Evolutionary conservation across 371 early-diverging fungal species (phyloP).

Genomic region (Ecytonucleospora hepatopenaei): DNA sequence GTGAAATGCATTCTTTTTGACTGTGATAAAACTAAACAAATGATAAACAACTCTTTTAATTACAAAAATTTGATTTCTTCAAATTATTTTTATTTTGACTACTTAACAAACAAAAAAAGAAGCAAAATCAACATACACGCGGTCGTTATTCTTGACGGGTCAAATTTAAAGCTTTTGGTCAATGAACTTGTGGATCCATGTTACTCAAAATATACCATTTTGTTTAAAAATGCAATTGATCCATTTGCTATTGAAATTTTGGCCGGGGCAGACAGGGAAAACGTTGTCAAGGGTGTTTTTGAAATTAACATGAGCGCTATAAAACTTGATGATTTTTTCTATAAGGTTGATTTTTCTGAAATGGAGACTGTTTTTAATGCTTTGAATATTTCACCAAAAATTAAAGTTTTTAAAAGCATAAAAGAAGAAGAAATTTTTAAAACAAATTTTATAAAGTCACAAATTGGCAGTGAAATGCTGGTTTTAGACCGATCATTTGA

Average conservation of each 20-base stretch:
- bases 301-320: constrained; percentile 52
- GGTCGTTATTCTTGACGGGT: constrained; percentile 38
- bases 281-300: constrained; percentile 50
- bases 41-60: constrained; percentile 49
- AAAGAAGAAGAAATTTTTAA: background rate
- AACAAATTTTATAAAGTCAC: background rate
- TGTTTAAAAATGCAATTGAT: constrained; percentile 48
- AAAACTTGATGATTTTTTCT: constrained; percentile 33
- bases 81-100: constrained; percentile 56
- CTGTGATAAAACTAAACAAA: constrained; percentile 37
- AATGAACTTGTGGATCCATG: constrained; percentile 47
- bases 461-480: constrained; percentile 61
- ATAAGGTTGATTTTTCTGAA: constrained; percentile 19
- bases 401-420: constrained; percentile 17
- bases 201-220: constrained; percentile 49
- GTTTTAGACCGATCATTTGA: constrained; percentile 84
- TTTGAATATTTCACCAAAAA: constrained; percentile 35
- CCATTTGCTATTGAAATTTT: constrained; percentile 40
- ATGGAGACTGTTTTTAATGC: constrained; percentile 38
- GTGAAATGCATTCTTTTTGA: constrained; percentile 53
- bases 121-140: constrained; percentile 43
- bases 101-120: constrained; percentile 38
- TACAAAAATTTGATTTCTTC: constrained; percentile 45
- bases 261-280: constrained; percentile 47
- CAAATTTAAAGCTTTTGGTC: constrained; percentile 39